These are phyloP conservation scores for Bruguiera hainesii DNA, from an alignment of 441 rosid genomes.

Conservation along the genomic window DNA sequence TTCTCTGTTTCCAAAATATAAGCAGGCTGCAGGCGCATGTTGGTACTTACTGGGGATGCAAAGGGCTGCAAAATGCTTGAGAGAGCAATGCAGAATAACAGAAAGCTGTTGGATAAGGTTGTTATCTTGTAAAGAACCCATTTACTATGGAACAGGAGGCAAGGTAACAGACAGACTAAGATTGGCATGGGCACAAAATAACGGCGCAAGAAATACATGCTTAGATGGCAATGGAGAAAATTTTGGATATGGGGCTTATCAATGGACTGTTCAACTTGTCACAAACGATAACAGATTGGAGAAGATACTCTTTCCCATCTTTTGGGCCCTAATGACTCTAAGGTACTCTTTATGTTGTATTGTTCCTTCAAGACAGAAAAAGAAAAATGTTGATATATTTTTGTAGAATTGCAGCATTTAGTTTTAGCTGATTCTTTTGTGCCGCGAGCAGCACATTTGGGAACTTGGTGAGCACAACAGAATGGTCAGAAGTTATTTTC, in stretches of 20 bases:
- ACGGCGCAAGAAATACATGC: conserved; percentile 51
- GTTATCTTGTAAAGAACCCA: conserved; percentile 65
- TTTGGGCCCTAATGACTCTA: conserved; percentile 96
- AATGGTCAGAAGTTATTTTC: conserved; percentile 92
- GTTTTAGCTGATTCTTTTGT: not conserved
- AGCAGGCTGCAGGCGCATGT: conserved; percentile 93
- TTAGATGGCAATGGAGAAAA: conserved; percentile 41
- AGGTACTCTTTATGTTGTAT: conserved; percentile 37
- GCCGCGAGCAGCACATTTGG: conserved; percentile 72
- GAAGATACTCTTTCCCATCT: conserved; percentile 86
- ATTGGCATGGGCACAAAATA: conserved; percentile 59
- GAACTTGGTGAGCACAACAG: conserved; percentile 88
- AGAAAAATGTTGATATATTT: too few species aligned
- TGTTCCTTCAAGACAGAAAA: too few species aligned
- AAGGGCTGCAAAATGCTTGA: conserved; percentile 69
- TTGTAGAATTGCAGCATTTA: too few species aligned
- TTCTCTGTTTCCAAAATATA: not conserved
- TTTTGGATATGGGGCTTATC: conserved; percentile 80
- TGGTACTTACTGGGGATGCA: conserved; percentile 95
- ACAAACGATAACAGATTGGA: conserved; percentile 71
- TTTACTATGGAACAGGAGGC: conserved; percentile 64
- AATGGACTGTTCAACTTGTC: conserved; percentile 90
- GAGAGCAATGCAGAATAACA: conserved; percentile 55
- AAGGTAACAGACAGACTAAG: conserved; percentile 48
- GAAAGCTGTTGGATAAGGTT: conserved; percentile 45